Percentiles rank a stretch among this genome's conserved stretches.
phyloP scores from a whole-genome alignment of 305 asterid species.

The Fraxinus platypoda region DNA sequence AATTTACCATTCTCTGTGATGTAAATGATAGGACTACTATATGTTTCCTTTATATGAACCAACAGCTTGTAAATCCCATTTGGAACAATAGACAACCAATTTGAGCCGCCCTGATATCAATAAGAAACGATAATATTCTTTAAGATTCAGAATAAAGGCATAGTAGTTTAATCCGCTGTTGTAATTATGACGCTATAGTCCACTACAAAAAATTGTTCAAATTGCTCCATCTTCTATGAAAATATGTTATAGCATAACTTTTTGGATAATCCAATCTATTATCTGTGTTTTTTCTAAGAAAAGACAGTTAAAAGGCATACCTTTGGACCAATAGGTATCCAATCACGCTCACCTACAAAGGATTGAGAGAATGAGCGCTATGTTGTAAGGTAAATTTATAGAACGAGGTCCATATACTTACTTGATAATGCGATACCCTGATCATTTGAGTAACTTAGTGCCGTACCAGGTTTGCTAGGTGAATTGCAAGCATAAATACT shows the following conservation, averaged over 20 bases:
- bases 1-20: slow-evolving; percentile 30
- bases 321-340: slow-evolving; percentile 3
- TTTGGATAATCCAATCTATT: too few species aligned
- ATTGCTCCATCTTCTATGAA: not conserved
- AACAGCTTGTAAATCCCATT: slow-evolving; percentile 20
- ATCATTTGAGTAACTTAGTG: not conserved
- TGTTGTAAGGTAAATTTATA: not conserved
- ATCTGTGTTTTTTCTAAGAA: not conserved
- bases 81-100: slow-evolving; percentile 23
- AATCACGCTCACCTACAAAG: not conserved
- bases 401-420: not conserved
- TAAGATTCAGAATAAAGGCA: not conserved
- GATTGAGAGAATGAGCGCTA: not conserved
- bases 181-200: not conserved
- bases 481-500: not conserved
- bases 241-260: not conserved
- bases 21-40: slow-evolving; percentile 4
- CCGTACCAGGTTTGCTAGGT: not conserved
- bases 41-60: not conserved
- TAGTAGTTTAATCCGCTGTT: not conserved
- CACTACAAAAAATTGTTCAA: not conserved
- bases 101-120: slow-evolving; percentile 8
- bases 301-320: not conserved
- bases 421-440: not conserved
- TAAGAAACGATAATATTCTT: not conserved